Evolutionary conservation across 2,329 filamentous ascomycete genomes (phyloP).

Genomic region (Colletotrichum orbiculare): DNA sequence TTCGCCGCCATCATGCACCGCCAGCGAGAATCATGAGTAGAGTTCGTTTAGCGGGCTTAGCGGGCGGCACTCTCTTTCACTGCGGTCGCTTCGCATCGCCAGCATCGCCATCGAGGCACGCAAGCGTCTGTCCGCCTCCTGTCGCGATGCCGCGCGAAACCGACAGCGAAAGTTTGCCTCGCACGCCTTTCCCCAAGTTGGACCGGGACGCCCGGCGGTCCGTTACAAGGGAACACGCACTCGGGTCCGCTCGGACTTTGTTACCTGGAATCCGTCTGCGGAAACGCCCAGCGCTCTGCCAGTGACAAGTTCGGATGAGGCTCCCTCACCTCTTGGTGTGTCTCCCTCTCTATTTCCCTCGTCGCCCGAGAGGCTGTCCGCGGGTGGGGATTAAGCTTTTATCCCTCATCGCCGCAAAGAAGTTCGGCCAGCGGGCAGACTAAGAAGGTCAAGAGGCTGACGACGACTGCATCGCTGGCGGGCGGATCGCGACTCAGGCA

Average conservation of each 20-base stretch:
- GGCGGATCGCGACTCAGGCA: conserved; percentile 11
- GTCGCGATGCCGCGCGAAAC: conserved; percentile 2
- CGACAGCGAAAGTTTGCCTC: conserved; percentile 12
- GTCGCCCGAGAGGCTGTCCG: neutral
- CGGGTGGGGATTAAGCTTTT: conserved; percentile 20
- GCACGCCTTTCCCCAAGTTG: too few species aligned
- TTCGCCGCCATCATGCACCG: conserved; percentile 16
- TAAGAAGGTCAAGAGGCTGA: neutral
- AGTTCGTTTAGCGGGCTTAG: neutral
- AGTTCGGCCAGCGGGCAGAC: neutral
- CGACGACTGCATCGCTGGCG: neutral
- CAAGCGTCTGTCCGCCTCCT: neutral
- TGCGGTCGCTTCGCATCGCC: neutral
- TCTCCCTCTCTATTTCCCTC: neutral
- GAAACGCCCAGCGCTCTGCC: conserved; percentile 2
- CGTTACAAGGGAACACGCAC: neutral
- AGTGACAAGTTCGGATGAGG: conserved; percentile 26
- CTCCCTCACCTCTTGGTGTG: neutral
- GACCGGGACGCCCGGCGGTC: conserved; percentile 5
- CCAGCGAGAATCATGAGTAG: neutral
- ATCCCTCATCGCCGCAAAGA: neutral
- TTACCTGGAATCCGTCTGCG: neutral
- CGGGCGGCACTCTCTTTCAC: neutral
- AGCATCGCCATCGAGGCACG: neutral
- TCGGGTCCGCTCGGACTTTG: conserved; percentile 9